phyloP scores from a whole-genome alignment of 208 protist genomes.

The Trypanosoma caninum region DNA sequence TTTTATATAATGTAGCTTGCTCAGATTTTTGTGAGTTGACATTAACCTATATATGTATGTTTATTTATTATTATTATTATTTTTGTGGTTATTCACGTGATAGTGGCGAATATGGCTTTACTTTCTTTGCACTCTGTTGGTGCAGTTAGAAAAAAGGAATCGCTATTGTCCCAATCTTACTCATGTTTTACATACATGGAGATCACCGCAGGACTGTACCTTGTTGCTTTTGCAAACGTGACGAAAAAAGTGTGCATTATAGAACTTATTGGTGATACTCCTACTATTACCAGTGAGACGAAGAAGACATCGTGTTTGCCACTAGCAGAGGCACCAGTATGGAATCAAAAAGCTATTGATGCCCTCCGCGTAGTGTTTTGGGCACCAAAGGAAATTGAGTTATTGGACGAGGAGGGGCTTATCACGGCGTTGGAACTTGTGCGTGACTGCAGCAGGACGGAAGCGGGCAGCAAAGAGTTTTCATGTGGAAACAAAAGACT shows the following conservation, averaged over 20 bases:
- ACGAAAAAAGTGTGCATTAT: conserved; percentile 53
- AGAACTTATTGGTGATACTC: conserved; percentile 32
- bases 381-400: conserved; percentile 44
- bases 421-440: conserved; percentile 61
- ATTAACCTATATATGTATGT: too few species aligned
- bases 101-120: conserved; percentile 13
- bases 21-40: too few species aligned
- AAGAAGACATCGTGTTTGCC: neutral
- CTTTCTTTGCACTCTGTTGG: conserved; percentile 15
- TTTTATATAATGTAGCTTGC: too few species aligned
- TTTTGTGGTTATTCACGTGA: too few species aligned
- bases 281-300: neutral
- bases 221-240: conserved; percentile 51
- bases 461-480: conserved; percentile 1
- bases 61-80: too few species aligned
- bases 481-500: neutral
- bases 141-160: neutral
- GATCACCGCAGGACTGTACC: conserved; percentile 39
- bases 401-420: conserved; percentile 66
- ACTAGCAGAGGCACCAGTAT: neutral
- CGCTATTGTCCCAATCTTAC: neutral
- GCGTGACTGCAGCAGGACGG: conserved; percentile 24
- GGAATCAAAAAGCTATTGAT: neutral
- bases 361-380: conserved; percentile 40
- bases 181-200: conserved; percentile 35